These are phyloP conservation scores for Volvox carteri DNA, from an alignment of 163 green algal species.

Conservation along the genomic window DNA sequence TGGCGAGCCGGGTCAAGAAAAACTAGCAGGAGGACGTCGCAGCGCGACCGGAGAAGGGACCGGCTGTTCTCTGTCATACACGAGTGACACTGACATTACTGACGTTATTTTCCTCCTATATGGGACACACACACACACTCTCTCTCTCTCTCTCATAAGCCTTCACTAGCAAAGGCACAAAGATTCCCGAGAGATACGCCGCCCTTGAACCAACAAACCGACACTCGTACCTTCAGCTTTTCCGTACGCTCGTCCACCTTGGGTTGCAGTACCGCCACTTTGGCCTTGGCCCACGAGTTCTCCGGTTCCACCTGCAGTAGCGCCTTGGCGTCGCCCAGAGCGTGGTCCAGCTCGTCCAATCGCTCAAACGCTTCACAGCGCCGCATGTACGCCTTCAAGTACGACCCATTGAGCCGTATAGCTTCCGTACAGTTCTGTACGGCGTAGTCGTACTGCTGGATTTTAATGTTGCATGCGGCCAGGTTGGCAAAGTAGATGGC, in stretches of 20 bases:
- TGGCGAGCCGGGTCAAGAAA: no score
- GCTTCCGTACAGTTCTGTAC: constrained; percentile 80
- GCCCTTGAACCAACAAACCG: no score
- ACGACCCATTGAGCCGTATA: constrained; percentile 78
- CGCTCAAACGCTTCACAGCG: constrained; percentile 80
- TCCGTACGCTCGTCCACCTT: constrained; percentile 79
- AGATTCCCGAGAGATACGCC: no score
- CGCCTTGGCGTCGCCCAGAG: constrained; percentile 72
- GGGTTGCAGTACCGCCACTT: constrained; percentile 79
- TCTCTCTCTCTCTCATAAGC: background rate
- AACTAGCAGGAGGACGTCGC: no score
- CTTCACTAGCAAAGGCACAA: no score
- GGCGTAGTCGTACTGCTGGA: constrained; percentile 66
- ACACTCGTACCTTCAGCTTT: constrained; percentile 69
- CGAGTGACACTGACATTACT: no score
- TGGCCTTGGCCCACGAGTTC: constrained; percentile 65
- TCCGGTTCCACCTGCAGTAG: constrained; percentile 79
- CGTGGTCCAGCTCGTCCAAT: constrained; percentile 88
- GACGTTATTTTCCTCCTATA: no score
- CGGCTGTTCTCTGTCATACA: no score
- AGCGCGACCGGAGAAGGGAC: no score
- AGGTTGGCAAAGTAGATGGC: constrained; percentile 87
- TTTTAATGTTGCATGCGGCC: constrained; percentile 82
- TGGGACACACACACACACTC: no score
- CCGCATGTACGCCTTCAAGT: constrained; percentile 82